Base-by-base conservation (phyloP, 805 yeast genomes). In the Komagataella populi region DNA sequence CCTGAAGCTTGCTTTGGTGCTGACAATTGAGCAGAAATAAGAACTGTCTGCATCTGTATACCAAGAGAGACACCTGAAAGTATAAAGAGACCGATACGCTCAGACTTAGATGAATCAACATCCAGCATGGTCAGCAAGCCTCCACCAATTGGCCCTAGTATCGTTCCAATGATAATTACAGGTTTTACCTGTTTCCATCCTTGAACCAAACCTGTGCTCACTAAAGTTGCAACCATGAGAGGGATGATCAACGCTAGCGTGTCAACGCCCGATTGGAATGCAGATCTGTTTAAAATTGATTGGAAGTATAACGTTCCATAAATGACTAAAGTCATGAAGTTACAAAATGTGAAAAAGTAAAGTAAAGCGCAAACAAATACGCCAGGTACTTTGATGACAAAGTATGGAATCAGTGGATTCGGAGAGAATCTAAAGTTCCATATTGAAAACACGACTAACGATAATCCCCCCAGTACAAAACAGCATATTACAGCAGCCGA, bases 1-100 rank as follows among this genome's bases (percentile, higher is more conserved):
- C 74, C 70, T 14, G 82, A 83, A 6, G 76, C 70, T 1, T 66
- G 60, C 53, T 76, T 73, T 39, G 83, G 81, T 8, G 79, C 78
- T 20, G 69, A 63, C 6, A 78, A 60, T 56, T 78, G 81, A 1
- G 75, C 67, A 1, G 72, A 60, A 36, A 76, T 57, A 48, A 75
- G 63, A 14, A 69, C 56, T 1, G 77, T 64, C 59, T 78, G 82
- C 59, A 76, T 63, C 50, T 63, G 65, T 14, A 74, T 36, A 2
- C 84, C 85, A 46, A 70, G 60, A 0, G 75, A 68, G 4, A 71
- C 63, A 23, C 84, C 84, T 6, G 66, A 59, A 6, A 74, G 56
- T 23, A 77, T 71, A 51, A 74, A 69, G 39, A 68, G 63, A 0
- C 81, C 78, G 50, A 78, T 70, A 52, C 71, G 67, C 23, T 59